phyloP scores from a whole-genome alignment of 768 basidiomycete species.

The Rhizopogon vesiculosus region DNA sequence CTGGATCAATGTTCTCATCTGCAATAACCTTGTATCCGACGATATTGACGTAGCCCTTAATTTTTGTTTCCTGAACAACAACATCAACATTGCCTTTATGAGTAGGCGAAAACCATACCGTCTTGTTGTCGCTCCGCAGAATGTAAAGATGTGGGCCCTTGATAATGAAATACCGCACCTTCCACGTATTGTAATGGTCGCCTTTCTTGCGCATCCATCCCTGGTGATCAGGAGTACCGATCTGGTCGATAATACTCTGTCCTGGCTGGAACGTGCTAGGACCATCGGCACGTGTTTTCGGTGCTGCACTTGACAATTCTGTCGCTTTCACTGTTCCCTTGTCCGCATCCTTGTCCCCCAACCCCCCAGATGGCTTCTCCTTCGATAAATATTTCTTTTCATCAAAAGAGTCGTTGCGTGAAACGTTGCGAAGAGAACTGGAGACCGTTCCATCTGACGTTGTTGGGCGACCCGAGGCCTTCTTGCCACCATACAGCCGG shows the following conservation, averaged over 20 bases:
- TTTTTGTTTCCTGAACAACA: constrained; percentile 71
- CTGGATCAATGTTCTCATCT: constrained; percentile 89
- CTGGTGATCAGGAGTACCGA: constrained; percentile 83
- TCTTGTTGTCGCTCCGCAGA: constrained; percentile 66
- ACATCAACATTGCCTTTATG: not conserved
- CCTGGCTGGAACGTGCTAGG: constrained; percentile 49
- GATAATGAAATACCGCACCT: constrained; percentile 84
- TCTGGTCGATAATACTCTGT: constrained; percentile 79
- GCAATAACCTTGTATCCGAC: constrained; percentile 88
- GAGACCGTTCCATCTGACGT: constrained; percentile 32
- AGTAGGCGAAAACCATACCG: constrained; percentile 15
- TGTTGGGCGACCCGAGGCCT: constrained; percentile 37
- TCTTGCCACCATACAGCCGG: constrained; percentile 42
- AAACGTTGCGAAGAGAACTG: constrained; percentile 19
- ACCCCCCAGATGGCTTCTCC: constrained; percentile 1
- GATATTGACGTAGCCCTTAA: constrained; percentile 95
- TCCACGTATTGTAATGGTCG: constrained; percentile 92
- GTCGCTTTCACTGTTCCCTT: constrained; percentile 13
- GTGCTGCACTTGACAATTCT: not conserved
- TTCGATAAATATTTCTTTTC: constrained; percentile 20
- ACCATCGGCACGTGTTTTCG: not conserved
- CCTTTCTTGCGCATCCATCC: constrained; percentile 98
- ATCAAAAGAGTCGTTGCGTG: constrained; percentile 16
- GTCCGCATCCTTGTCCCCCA: constrained; percentile 9
- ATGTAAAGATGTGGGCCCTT: constrained; percentile 92